Conservation (phyloP, 176 grass and related monocot species). For the Oryza brachyantha region DNA sequence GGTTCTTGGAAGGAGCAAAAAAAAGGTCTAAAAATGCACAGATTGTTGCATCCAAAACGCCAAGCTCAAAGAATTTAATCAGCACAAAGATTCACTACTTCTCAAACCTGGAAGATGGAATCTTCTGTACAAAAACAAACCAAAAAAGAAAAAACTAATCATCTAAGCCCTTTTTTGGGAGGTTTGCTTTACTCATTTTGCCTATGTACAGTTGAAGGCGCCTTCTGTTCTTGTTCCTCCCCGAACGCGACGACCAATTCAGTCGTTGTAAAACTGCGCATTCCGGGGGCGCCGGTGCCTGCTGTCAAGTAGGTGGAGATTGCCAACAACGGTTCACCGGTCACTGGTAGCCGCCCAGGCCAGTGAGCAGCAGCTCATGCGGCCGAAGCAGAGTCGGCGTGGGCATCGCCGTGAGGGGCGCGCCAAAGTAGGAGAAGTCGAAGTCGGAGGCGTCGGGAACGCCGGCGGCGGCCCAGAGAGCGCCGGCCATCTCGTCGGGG, state of each 20-base stretch:
- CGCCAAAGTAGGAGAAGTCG: constrained; percentile 46
- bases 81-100: constrained; percentile 44
- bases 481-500: constrained; percentile 56
- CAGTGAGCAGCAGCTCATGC: constrained; percentile 55
- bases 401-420: constrained; percentile 5
- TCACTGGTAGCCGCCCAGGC: constrained; percentile 54
- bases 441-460: constrained; percentile 60
- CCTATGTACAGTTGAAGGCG: constrained; percentile 37
- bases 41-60: not conserved
- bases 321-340: not conserved
- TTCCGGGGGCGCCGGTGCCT: not conserved
- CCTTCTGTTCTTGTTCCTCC: not conserved
- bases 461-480: constrained; percentile 48
- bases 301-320: not conserved
- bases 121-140: constrained; percentile 35
- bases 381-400: constrained; percentile 40
- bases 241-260: constrained; percentile 22
- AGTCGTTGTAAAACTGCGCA: constrained; percentile 15
- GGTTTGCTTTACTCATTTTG: constrained; percentile 39
- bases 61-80: constrained; percentile 36
- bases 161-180: constrained; percentile 7
- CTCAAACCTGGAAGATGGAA: constrained; percentile 37
- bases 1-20: not conserved
- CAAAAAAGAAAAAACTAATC: constrained; percentile 49
- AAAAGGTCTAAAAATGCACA: not conserved